Evolutionary conservation across 1,139 yeast species (phyloP).

Genomic region (Debaryomyces nepalensis): DNA sequence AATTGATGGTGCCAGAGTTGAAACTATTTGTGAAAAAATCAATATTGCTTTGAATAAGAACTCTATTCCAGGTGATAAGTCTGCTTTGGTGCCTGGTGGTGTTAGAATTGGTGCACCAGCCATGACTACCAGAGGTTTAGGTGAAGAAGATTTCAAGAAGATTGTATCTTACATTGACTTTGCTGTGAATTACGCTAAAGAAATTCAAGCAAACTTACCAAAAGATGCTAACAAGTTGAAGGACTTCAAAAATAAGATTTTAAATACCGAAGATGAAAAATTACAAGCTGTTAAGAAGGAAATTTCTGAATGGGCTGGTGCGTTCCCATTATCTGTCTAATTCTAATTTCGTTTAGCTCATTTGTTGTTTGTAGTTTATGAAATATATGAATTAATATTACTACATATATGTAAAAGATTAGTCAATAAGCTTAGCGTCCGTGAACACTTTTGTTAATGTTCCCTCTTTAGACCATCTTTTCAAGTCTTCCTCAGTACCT

Average conservation of each 20-base stretch:
- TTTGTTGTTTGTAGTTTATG: constrained; percentile 3
- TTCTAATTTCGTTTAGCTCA: not conserved
- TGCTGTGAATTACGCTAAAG: constrained; percentile 79
- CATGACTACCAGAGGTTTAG: constrained; percentile 96
- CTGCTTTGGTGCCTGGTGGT: constrained; percentile 98
- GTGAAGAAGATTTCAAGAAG: constrained; percentile 80
- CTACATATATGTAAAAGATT: not conserved
- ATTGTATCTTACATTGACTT: constrained; percentile 84
- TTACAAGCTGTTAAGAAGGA: constrained; percentile 72
- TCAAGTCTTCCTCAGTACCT: constrained; percentile 62
- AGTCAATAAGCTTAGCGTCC: constrained; percentile 38
- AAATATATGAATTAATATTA: constrained; percentile 1
- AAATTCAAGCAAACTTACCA: constrained; percentile 75
- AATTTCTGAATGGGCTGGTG: constrained; percentile 89
- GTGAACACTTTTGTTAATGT: constrained; percentile 47
- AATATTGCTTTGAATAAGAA: constrained; percentile 97
- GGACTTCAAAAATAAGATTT: constrained; percentile 85
- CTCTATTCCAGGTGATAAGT: constrained; percentile 97
- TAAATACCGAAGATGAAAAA: constrained; percentile 67
- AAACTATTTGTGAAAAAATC: constrained; percentile 90
- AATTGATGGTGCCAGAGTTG: constrained; percentile 97
- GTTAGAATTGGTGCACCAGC: constrained; percentile 98
- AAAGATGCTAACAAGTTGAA: constrained; percentile 89
- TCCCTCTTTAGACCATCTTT: constrained; percentile 46
- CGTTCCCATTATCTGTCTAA: constrained; percentile 86